Conservation (phyloP, 495 filamentous ascomycete genomes). For the Articulospora tetracladia region DNA sequence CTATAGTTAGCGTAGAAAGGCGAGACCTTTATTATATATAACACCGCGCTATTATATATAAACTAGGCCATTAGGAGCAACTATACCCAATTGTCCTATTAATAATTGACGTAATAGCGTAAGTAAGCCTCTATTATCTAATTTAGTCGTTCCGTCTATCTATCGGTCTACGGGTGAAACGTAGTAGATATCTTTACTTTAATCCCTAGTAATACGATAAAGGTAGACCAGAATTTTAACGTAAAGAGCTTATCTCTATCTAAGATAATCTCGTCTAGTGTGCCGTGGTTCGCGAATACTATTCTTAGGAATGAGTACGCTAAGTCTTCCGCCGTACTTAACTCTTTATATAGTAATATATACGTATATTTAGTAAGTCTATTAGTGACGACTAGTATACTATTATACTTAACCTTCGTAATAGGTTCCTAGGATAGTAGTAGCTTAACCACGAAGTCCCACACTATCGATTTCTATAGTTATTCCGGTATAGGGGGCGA, state of each 20-base stretch:
- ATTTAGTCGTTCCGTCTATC: not conserved
- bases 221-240: not conserved
- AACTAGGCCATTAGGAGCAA: not conserved
- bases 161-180: not conserved
- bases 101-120: not conserved
- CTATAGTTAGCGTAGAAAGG: not conserved
- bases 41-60: not conserved
- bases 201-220: not conserved
- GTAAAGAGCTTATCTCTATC: not conserved
- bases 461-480: not conserved
- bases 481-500: not conserved
- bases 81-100: not conserved
- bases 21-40: not conserved
- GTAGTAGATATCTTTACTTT: not conserved
- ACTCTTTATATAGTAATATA: not conserved
- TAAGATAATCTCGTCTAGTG: not conserved
- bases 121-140: not conserved
- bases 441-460: not conserved
- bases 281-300: not conserved
- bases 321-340: not conserved
- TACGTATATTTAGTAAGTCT: not conserved
- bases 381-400: not conserved
- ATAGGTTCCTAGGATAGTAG: not conserved
- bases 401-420: not conserved
- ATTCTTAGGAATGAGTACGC: not conserved